Conservation (phyloP, 306 rosid species). For the Castanea mollissima region DNA sequence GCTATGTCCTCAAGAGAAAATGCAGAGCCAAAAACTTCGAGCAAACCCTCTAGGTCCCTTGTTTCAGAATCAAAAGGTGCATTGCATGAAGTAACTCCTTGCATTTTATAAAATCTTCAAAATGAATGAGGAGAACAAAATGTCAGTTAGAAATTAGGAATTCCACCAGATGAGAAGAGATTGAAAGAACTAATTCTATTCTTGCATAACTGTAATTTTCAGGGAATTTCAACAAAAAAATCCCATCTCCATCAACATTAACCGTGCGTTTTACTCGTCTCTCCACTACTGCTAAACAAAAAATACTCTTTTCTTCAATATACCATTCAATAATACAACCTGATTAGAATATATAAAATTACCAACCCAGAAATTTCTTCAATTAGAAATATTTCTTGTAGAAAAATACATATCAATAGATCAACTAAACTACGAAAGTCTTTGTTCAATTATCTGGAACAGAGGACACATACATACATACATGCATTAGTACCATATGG, state of each 20-base stretch:
- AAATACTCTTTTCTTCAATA: not conserved
- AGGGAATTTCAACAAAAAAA: not conserved
- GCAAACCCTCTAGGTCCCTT: conserved; percentile 23
- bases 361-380: no score
- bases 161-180: not conserved
- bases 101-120: conserved; percentile 22
- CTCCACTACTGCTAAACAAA: not conserved
- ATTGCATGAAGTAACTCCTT: conserved; percentile 1
- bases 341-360: not conserved
- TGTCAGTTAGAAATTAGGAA: not conserved
- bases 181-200: not conserved
- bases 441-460: no score
- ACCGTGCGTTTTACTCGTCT: no score
- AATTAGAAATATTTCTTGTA: no score
- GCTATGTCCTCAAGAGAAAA: conserved; percentile 38
- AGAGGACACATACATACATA: no score
- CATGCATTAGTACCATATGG: no score
- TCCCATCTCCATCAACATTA: not conserved
- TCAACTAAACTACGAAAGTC: no score
- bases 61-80: conserved; percentile 11
- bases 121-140: not conserved
- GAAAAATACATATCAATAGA: no score
- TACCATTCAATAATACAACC: not conserved
- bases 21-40: conserved; percentile 30
- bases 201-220: not conserved